Conservation (phyloP, 257 asterid species). For the Nyctanthes arbortristis region DNA sequence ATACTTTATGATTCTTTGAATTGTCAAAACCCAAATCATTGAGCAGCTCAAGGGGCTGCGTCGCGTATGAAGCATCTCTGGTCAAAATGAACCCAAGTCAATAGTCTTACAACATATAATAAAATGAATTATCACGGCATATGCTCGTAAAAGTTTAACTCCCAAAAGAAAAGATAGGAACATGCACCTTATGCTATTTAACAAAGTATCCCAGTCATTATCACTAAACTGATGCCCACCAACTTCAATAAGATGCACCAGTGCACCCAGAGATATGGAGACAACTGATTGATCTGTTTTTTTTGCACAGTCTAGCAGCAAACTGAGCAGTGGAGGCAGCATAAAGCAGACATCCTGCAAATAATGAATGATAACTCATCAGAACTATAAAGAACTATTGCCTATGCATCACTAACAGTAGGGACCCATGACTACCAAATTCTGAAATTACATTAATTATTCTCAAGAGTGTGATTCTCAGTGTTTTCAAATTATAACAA, state of each 20-base stretch:
- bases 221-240: constrained; percentile 99
- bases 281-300: constrained; percentile 92
- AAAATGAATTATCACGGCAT: neutral
- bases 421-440: constrained; percentile 10
- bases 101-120: constrained; percentile 24
- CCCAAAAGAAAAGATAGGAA: constrained; percentile 23
- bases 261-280: constrained; percentile 93
- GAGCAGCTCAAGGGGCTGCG: constrained; percentile 99
- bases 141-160: neutral
- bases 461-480: no score
- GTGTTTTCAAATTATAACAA: no score
- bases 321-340: constrained; percentile 90
- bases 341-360: constrained; percentile 94
- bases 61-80: constrained; percentile 96
- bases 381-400: constrained; percentile 24
- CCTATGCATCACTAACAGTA: constrained; percentile 5
- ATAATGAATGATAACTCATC: constrained; percentile 31
- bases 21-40: constrained; percentile 77
- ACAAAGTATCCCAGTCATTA: constrained; percentile 90
- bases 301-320: constrained; percentile 98
- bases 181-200: constrained; percentile 84
- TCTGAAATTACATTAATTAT: neutral
- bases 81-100: constrained; percentile 29
- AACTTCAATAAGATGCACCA: constrained; percentile 95
- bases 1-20: constrained; percentile 46